Percentiles rank a stretch among this genome's conserved stretches.
Conservation (phyloP, 805 yeast species). For the Candida krabiensis region DNA sequence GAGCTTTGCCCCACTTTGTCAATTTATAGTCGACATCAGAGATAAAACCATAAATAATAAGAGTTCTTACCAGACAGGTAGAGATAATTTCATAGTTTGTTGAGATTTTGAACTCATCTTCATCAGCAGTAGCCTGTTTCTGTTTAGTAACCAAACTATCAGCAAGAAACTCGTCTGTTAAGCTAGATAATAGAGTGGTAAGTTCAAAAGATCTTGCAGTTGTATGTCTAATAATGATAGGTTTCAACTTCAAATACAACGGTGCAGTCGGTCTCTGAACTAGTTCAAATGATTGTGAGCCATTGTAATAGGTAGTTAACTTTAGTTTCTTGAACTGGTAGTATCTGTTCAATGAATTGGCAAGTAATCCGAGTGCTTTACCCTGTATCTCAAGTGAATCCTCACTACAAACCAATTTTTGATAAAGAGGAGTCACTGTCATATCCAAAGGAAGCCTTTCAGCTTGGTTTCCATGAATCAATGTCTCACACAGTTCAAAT, state of each 20-base stretch:
- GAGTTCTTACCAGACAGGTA: conserved; percentile 53
- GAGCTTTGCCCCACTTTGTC: conserved; percentile 50
- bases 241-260: conserved; percentile 40
- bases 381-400: conserved; percentile 53
- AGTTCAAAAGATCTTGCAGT: conserved; percentile 33
- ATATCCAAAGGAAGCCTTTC: conserved; percentile 71
- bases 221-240: conserved; percentile 32
- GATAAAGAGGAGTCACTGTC: conserved; percentile 55
- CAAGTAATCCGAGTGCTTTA: conserved; percentile 62
- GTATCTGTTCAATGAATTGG: conserved; percentile 77
- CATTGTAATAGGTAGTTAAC: conserved; percentile 38
- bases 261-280: conserved; percentile 58
- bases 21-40: conserved; percentile 41
- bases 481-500: conserved; percentile 61
- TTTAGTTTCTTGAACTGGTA: conserved; percentile 72
- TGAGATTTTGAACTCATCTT: conserved; percentile 35
- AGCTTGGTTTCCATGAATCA: conserved; percentile 60
- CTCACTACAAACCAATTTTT: conserved; percentile 47
- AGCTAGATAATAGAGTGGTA: conserved; percentile 31
- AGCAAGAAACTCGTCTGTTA: conserved; percentile 32
- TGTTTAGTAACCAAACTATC: conserved; percentile 17
- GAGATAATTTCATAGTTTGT: conserved; percentile 54
- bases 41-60: conserved; percentile 52
- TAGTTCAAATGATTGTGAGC: conserved; percentile 34
- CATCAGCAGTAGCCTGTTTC: conserved; percentile 8